A percentile compares a stretch with the other conserved stretches of the same genome.
phyloP scores from a whole-genome alignment of 2,329 filamentous ascomycete genomes.

The Alternaria rosae region DNA sequence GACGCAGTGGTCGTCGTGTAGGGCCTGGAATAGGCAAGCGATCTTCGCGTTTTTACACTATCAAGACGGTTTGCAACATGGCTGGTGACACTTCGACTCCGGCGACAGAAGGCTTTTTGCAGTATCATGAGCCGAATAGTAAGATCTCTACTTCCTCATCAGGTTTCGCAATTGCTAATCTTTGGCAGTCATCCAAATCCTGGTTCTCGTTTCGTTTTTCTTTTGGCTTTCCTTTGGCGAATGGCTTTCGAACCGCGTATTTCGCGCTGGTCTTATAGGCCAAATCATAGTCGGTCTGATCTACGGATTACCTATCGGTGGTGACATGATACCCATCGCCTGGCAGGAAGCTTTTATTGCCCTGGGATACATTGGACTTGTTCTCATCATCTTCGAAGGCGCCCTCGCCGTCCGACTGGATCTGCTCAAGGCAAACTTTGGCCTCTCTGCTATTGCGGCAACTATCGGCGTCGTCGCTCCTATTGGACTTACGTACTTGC shows the following conservation, averaged over 20 bases:
- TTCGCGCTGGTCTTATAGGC: constrained; percentile 12
- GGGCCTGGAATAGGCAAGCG: background rate
- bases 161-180: background rate
- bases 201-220: constrained; percentile 19
- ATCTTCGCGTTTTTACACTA: background rate
- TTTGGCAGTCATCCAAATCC: constrained; percentile 6
- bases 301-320: constrained; percentile 9
- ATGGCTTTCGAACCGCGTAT: constrained; percentile 13
- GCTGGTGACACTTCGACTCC: background rate
- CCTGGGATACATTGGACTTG: constrained; percentile 54
- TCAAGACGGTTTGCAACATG: background rate
- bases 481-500: constrained; percentile 38
- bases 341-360: constrained; percentile 2
- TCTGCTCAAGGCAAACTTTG: constrained; percentile 55
- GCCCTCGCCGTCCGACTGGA: constrained; percentile 57
- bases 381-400: constrained; percentile 61
- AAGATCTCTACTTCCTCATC: too few relatives aligned
- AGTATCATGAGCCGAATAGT: background rate
- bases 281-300: constrained; percentile 12
- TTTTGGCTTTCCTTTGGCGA: constrained; percentile 17
- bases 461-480: background rate
- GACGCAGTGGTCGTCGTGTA: background rate
- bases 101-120: background rate
- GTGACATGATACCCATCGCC: constrained; percentile 41
- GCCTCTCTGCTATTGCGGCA: constrained; percentile 28